These are phyloP conservation scores for Rhizoctonia solani DNA, from an alignment of 1,284 basidiomycete genomes.

Conservation along the genomic window DNA sequence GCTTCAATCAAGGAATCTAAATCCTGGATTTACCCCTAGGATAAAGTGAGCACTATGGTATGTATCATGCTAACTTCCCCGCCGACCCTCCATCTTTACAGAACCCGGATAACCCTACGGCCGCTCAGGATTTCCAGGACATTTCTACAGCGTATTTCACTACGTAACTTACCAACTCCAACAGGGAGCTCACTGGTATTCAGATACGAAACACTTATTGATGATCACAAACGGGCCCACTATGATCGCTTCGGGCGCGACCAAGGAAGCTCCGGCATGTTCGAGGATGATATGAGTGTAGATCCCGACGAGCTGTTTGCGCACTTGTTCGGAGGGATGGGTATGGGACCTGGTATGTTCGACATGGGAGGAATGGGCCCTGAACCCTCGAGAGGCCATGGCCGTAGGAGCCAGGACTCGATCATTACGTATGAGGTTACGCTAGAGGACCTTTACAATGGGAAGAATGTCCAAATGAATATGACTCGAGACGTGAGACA, in stretches of 20 bases:
- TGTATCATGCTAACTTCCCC: conserved; percentile 34
- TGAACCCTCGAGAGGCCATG: conserved; percentile 47
- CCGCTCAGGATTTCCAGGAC: conserved; percentile 82
- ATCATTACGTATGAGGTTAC: conserved; percentile 83
- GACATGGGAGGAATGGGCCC: conserved; percentile 56
- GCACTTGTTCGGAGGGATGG: conserved; percentile 43
- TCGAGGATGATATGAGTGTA: conserved; percentile 53
- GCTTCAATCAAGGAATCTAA: no score
- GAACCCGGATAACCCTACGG: conserved; percentile 79
- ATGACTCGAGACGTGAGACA: conserved; percentile 85
- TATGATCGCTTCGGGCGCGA: conserved; percentile 85
- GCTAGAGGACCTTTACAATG: conserved; percentile 91
- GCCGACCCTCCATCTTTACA: conserved; percentile 43
- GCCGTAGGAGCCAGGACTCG: conserved; percentile 64
- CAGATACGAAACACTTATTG: conserved; percentile 86
- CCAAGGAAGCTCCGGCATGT: conserved; percentile 43
- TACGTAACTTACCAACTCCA: no score
- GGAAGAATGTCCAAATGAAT: conserved; percentile 86
- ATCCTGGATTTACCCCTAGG: no score
- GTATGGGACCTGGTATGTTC: conserved; percentile 54
- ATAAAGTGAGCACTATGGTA: not conserved
- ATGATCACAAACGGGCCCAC: conserved; percentile 71
- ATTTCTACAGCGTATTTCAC: conserved; percentile 78
- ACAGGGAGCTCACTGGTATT: no score
- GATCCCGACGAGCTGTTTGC: conserved; percentile 73